Base-by-base conservation (phyloP, 2,329 filamentous ascomycete genomes). In the Colletotrichum cereale region DNA sequence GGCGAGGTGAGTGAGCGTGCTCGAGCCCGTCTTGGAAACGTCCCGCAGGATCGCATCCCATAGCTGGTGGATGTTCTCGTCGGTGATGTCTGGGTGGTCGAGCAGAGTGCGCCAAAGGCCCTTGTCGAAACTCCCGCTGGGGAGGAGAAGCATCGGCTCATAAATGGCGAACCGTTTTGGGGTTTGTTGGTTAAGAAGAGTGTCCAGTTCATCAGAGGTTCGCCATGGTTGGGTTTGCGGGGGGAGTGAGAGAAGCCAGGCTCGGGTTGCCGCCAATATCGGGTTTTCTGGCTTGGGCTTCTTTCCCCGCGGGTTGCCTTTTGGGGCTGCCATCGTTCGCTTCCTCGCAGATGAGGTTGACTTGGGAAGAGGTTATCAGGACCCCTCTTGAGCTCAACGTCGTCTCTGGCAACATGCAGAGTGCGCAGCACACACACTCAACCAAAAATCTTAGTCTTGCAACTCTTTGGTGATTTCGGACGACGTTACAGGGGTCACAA, bases 161-260 rank as follows among this genome's bases (percentile, higher is more conserved):
- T 92, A 91, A 16, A 87, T 81, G 0, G 86, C 86, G 84, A 88
- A 92, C 73, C 89, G 81, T 74, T 87, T 89, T 0, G 90, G 89
- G 2, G 85, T 83, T 52, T 80, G 78, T 42, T 80, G 77, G 14
- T 74, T 76, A 26, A 86, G 53, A 12, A 88, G 80, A 1, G 65
- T 71, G 21, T 78, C 67, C 55, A 70, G 74, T 57, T 72, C 76
- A 52, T 72, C 69, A 63, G 52, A 8, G 56, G 2, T 31, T 18
- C 29, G 66, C 52, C 63, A 60, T 53, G 71, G 3, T 66, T 69
- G 18, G 70, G 63, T 4, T 64, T 71, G n/a, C 24, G 62, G 18
- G 52, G 76, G 78, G 1, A 80, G 66, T 2, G 73, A 66, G 11
- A 74, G 70, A 16, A 82, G 74, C 83, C 83, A 85, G 57, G 76